phyloP scores from a whole-genome alignment of 495 filamentous ascomycete genomes.

The Acidiella bohemica region DNA sequence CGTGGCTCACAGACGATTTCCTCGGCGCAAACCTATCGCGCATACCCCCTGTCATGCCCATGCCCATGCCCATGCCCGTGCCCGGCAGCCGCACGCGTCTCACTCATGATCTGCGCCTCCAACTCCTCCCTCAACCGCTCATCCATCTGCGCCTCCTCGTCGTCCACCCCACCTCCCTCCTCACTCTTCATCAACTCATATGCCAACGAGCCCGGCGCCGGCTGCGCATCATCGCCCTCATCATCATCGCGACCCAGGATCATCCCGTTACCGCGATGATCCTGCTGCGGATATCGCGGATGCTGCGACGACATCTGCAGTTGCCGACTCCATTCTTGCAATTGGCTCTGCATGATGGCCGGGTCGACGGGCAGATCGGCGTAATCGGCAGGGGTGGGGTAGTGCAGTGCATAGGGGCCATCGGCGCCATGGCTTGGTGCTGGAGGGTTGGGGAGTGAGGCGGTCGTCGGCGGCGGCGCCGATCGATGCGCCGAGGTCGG shows the following conservation, averaged over 20 bases:
- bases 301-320: background rate
- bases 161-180: background rate
- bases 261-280: background rate
- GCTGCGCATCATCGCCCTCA: background rate
- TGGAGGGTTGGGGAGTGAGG: background rate
- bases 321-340: slow-evolving; percentile 8
- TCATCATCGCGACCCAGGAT: background rate
- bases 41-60: too few species aligned
- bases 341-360: slow-evolving; percentile 18
- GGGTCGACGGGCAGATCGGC: slow-evolving; percentile 20
- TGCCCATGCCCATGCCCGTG: too few species aligned
- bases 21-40: too few species aligned
- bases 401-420: slow-evolving; percentile 14
- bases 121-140: slow-evolving; percentile 4
- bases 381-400: slow-evolving; percentile 2
- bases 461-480: background rate
- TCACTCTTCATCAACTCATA: background rate
- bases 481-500: background rate
- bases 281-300: background rate
- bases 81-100: too few species aligned
- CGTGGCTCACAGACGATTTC: too few species aligned
- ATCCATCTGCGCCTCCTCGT: background rate
- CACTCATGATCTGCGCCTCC: slow-evolving; percentile 8
- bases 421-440: slow-evolving; percentile 7
- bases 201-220: background rate